Evolutionary conservation across 2,329 filamentous ascomycete genomes (phyloP), one percentile per base, ranked within the genome.

Genomic region (Fusarium compactum): DNA sequence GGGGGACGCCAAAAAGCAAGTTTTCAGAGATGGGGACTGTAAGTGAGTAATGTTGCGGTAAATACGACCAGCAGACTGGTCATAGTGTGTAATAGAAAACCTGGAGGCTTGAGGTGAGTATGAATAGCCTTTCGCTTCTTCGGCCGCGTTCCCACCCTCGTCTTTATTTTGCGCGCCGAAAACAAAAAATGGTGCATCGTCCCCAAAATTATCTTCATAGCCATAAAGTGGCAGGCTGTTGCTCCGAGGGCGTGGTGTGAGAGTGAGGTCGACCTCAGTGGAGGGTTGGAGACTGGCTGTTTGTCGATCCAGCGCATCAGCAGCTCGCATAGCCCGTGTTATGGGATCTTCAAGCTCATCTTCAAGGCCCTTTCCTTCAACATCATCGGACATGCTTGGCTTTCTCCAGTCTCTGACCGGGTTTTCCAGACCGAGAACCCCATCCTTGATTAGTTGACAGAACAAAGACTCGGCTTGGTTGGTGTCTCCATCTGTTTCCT

Each of bases 271-370:
- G n/a, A 86, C 76, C 44, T 86, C 82, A 57, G 82, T 80, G 50
- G 74, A 80, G 0, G 82, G 81, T 66, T 90, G 86, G n/a, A 89
- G 76, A 24, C 79, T 84, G 50, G 84, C 86, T 0, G 87, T 89
- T 67, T 87, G 80, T 57, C 82, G 82, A 71, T 90, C 85, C 40
- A 90, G 80, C 4, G 84, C 85, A 58, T 90, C 87, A 10, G 87
- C 88, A 18, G 86, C 87, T 71, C 85, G 82, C 86, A 89, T 90
- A 38, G 87, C 87, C 70, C 80, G 82, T 24, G 82, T 83, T 60
- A 83, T 85, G 46, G 86, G 86, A 70, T 89, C 86, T 43, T 82
- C 78, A n/a, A 72, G 59, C 34, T 71, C 65, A n/a, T 71, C 62
- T 18, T 68, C 61, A 24, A 62, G 68, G 16, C 62, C 62, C 6